Conservation (phyloP, 371 early-diverging fungal genomes). For the Haplosporangium sp. region DNA sequence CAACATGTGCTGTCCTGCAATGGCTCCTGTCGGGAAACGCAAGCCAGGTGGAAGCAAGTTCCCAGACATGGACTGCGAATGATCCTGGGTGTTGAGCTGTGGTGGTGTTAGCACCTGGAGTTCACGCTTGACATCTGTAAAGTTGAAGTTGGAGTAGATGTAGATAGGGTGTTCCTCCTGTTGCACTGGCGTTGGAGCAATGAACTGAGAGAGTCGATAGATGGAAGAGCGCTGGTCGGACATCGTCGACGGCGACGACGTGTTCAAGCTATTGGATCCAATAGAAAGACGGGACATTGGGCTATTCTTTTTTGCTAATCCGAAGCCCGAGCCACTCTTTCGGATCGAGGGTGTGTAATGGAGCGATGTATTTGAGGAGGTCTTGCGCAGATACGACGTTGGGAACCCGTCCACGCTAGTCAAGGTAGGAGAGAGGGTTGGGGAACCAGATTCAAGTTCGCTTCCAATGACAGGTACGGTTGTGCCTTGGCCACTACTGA, state of each 20-base stretch:
- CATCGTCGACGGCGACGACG: slow-evolving; percentile 20
- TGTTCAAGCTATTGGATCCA: slow-evolving; percentile 18
- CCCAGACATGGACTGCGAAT: slow-evolving; percentile 70
- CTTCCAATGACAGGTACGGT: slow-evolving; percentile 41
- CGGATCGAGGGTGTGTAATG: slow-evolving; percentile 24
- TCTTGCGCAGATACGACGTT: slow-evolving; percentile 25
- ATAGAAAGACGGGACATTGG: slow-evolving; percentile 38
- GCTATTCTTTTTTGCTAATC: slow-evolving; percentile 19
- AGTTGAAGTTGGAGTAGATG: slow-evolving; percentile 84
- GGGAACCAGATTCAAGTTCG: slow-evolving; percentile 17
- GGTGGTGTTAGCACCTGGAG: slow-evolving; percentile 71
- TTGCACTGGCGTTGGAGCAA: slow-evolving; percentile 23
- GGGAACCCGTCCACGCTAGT: slow-evolving; percentile 22
- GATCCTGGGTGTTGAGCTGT: slow-evolving; percentile 63
- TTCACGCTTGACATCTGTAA: slow-evolving; percentile 76
- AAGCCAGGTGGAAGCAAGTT: slow-evolving; percentile 75
- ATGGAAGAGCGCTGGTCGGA: slow-evolving; percentile 20
- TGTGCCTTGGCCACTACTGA: slow-evolving; percentile 49
- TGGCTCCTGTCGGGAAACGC: slow-evolving; percentile 75
- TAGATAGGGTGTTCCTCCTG: slow-evolving; percentile 59
- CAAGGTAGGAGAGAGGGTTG: slow-evolving; percentile 14
- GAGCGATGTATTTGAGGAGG: slow-evolving; percentile 17
- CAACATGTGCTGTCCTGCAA: slow-evolving; percentile 74
- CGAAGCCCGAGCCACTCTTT: slow-evolving; percentile 30
- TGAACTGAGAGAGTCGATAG: slow-evolving; percentile 28